These are phyloP conservation scores for Penstemon davidsonii DNA, from an alignment of 257 asterid genomes.

Conservation along the genomic window DNA sequence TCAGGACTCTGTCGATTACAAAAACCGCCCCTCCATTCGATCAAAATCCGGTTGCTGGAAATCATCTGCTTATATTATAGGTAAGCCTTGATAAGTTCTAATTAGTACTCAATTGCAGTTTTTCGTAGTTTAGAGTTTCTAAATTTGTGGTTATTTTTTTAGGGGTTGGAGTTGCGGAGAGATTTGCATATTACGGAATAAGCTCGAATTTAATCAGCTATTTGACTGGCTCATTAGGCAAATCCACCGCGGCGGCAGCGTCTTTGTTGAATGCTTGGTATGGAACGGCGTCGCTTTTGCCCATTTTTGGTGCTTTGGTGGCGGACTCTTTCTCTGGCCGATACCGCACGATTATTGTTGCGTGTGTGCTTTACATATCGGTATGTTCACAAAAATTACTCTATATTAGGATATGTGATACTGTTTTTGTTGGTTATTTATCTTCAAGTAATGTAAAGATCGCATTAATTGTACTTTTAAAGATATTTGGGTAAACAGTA, in stretches of 20 bases:
- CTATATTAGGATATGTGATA: too few species aligned
- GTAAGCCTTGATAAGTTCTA: neutral
- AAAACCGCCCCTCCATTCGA: constrained; percentile 28
- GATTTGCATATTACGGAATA: constrained; percentile 35
- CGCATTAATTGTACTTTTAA: neutral
- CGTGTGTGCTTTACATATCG: constrained; percentile 30
- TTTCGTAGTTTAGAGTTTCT: neutral
- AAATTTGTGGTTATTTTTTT: neutral
- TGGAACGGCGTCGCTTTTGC: constrained; percentile 30
- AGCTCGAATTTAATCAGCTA: constrained; percentile 36
- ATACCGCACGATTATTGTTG: constrained; percentile 28
- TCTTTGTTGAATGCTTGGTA: constrained; percentile 34
- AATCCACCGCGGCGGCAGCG: constrained; percentile 37
- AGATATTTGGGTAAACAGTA: neutral
- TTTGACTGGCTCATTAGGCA: constrained; percentile 37
- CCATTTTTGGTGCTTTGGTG: constrained; percentile 37
- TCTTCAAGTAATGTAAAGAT: too few species aligned
- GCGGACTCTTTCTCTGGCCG: constrained; percentile 38
- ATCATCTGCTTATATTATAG: constrained; percentile 42
- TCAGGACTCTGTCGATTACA: constrained; percentile 28
- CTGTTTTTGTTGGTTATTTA: neutral
- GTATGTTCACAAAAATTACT: constrained; percentile 5
- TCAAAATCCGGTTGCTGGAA: constrained; percentile 41
- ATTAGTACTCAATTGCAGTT: neutral
- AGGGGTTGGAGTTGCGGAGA: constrained; percentile 35